Conservation (phyloP, 2,329 filamentous ascomycete genomes). For the Colletotrichum sidae region DNA sequence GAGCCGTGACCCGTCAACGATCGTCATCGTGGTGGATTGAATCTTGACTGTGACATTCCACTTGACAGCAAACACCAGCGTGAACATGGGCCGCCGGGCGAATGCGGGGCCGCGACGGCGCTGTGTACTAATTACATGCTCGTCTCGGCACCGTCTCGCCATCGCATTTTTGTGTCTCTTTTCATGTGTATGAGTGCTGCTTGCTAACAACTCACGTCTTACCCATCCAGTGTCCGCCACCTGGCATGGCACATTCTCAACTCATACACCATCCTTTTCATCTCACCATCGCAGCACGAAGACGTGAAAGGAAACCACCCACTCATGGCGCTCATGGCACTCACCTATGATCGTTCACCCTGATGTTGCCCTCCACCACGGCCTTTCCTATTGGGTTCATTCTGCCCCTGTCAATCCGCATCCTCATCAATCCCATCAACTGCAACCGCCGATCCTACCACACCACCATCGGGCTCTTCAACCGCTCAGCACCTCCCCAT, state of each 20-base stretch:
- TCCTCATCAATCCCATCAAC: constrained; percentile 26
- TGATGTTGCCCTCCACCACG: constrained; percentile 16
- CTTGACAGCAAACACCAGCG: background rate
- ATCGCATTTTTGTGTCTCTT: too few relatives aligned
- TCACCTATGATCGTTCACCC: constrained; percentile 12
- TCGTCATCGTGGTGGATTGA: constrained; percentile 20
- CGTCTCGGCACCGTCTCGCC: constrained; percentile 3
- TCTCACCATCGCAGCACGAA: background rate
- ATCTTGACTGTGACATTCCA: background rate
- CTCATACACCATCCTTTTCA: too few relatives aligned
- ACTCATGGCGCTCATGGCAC: background rate
- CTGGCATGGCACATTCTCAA: too few relatives aligned
- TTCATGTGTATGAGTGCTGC: too few relatives aligned
- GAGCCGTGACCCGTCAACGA: constrained; percentile 20
- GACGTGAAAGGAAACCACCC: too few relatives aligned
- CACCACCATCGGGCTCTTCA: constrained; percentile 28
- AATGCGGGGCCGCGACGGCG: constrained; percentile 12
- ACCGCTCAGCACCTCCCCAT: constrained; percentile 2
- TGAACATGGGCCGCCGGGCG: background rate
- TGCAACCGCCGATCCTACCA: constrained; percentile 35
- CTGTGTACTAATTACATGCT: background rate
- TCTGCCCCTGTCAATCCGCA: constrained; percentile 23
- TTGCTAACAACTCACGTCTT: background rate
- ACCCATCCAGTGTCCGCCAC: constrained; percentile 1
- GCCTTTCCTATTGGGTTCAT: constrained; percentile 24